phyloP scores from a whole-genome alignment of 352 stramenopile genomes.

The Discostella stelligera region DNA sequence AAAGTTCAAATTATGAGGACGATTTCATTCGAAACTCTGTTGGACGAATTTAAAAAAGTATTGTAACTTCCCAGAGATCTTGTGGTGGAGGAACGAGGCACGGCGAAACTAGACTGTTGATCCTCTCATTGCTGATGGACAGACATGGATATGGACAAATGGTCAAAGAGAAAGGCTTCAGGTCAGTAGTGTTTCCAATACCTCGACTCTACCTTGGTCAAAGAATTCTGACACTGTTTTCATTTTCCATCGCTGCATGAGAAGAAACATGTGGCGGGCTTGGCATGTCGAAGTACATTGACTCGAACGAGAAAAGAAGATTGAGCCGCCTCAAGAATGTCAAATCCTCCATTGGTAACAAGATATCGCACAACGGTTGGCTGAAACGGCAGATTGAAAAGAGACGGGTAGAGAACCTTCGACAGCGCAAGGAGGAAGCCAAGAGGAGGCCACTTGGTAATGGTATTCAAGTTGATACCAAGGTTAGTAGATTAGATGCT shows the following conservation, averaged over 20 bases:
- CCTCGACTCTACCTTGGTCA: neutral
- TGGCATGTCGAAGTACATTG: slow-evolving; percentile 44
- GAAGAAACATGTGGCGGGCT: slow-evolving; percentile 28
- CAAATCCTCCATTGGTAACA: slow-evolving; percentile 20
- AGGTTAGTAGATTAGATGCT: slow-evolving; percentile 11
- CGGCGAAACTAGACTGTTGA: neutral
- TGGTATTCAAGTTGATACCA: slow-evolving; percentile 35
- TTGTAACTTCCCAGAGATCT: neutral
- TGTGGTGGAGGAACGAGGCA: too few species aligned
- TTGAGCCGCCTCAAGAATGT: slow-evolving; percentile 34
- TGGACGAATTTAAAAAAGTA: neutral
- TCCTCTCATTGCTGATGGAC: neutral
- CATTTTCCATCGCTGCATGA: neutral
- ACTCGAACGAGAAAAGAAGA: slow-evolving; percentile 34
- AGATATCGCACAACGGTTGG: slow-evolving; percentile 34
- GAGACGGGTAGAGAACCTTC: slow-evolving; percentile 29
- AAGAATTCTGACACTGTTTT: neutral
- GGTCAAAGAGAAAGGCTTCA: slow-evolving; percentile 27
- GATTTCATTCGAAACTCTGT: neutral
- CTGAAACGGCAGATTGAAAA: slow-evolving; percentile 46
- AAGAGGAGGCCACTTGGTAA: slow-evolving; percentile 30
- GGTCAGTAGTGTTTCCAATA: neutral
- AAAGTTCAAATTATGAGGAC: slow-evolving; percentile 4
- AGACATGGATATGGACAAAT: slow-evolving; percentile 23
- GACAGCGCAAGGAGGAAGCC: slow-evolving; percentile 22